Conservation (phyloP, 2,329 filamentous ascomycete species). For the Fusarium keratoplasticum region DNA sequence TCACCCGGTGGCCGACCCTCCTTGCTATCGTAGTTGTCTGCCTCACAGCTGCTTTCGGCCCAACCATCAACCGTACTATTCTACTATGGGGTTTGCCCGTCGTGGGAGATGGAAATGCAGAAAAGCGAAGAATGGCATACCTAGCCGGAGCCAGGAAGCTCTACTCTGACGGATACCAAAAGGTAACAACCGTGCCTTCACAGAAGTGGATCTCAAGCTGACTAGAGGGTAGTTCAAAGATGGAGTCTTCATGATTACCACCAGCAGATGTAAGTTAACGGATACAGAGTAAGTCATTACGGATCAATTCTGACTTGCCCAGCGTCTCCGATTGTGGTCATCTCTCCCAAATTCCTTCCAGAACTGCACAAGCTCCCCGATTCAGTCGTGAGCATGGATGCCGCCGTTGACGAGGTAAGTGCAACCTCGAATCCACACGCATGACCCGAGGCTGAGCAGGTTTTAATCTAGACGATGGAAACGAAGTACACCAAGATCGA, state of each 20-base stretch:
- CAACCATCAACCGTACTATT: fast-evolving
- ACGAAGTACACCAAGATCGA: conserved; percentile 50
- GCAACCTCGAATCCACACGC: no score
- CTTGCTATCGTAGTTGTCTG: neutral
- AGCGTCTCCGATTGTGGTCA: conserved; percentile 24
- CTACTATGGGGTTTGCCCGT: conserved; percentile 19
- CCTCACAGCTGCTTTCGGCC: neutral
- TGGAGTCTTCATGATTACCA: conserved; percentile 28
- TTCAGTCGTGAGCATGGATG: conserved; percentile 21
- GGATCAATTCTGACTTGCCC: neutral
- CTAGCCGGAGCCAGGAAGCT: conserved; percentile 18
- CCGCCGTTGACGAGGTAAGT: conserved; percentile 28
- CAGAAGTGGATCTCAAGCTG: fast-evolving
- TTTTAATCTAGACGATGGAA: conserved; percentile 35
- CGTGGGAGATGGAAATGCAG: conserved; percentile 12
- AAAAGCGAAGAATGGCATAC: conserved; percentile 31
- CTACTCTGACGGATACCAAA: conserved; percentile 22
- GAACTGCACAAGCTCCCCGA: conserved; percentile 30
- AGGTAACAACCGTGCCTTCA: neutral
- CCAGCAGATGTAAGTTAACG: conserved; percentile 15
- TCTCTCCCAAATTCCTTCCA: conserved; percentile 25
- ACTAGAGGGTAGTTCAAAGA: conserved; percentile 12
- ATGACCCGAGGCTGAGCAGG: neutral
- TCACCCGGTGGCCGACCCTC: conserved; percentile 10
- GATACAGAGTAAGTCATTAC: fast-evolving